Percentiles rank a stretch among this genome's conserved stretches.
Conservation (phyloP, 345 rosid species). For the Garcia nutans region DNA sequence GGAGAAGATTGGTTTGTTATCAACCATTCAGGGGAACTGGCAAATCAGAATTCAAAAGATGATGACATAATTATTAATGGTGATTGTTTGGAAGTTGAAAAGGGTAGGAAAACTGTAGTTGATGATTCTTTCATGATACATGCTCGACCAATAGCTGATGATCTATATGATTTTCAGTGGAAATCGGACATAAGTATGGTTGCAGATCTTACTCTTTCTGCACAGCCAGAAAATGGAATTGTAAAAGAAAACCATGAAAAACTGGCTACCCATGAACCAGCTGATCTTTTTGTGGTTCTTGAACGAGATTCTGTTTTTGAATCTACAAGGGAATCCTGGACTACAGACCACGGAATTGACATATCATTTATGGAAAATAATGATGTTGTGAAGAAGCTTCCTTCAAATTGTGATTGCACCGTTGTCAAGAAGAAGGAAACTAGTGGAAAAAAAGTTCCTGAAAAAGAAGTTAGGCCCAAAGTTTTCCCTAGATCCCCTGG, state of each 20-base stretch:
- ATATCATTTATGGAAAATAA: constrained; percentile 47
- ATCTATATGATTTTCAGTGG: constrained; percentile 51
- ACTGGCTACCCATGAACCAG: constrained; percentile 41
- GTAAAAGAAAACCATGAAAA: constrained; percentile 36
- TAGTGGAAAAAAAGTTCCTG: constrained; percentile 32
- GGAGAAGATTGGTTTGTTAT: constrained; percentile 63
- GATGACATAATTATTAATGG: constrained; percentile 43
- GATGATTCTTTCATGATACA: constrained; percentile 86
- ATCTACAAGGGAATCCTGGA: constrained; percentile 43
- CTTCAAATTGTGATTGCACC: constrained; percentile 20
- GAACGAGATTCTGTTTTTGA: constrained; percentile 50
- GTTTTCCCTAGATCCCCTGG: constrained; percentile 25
- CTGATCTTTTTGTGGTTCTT: constrained; percentile 62
- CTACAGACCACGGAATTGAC: constrained; percentile 48
- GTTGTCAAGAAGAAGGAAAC: constrained; percentile 30
- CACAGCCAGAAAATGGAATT: constrained; percentile 34
- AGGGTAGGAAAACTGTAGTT: constrained; percentile 36
- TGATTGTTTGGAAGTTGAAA: constrained; percentile 26
- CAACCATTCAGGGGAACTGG: constrained; percentile 33
- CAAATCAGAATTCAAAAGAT: constrained; percentile 28
- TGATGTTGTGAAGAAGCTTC: constrained; percentile 31
- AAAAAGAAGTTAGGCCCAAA: constrained; percentile 44
- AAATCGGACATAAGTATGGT: constrained; percentile 67
- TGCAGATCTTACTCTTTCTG: constrained; percentile 47
- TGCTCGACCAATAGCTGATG: constrained; percentile 35